Evolutionary conservation across 768 basidiomycete genomes (phyloP), one percentile per base, ranked within the genome.

Genomic region (Brasilioporus rufonigricans): DNA sequence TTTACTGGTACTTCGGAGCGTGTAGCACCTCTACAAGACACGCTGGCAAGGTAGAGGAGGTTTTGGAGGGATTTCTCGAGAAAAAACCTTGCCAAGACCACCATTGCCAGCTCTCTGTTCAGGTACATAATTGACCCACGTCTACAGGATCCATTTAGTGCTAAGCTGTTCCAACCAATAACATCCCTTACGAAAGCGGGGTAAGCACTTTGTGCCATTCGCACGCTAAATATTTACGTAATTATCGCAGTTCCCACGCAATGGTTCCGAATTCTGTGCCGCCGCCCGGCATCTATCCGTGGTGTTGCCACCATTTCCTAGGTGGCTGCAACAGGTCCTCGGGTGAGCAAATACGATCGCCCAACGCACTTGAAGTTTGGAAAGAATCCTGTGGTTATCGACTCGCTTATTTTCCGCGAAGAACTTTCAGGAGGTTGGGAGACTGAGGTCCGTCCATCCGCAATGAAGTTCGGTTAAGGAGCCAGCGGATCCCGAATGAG

Each of bases 141-240:
- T n/a, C 14, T 50, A 43, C 18, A 52, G 52, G n/a, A 46, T 52
- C 48, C 50, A 45, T 51, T 41, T 19, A 38, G 43, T 39, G n/a
- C 52, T 23, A 33, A 29, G 33, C 47, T 33, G 46, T 13, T 26
- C 36, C 41, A 58, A 44, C 44, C 59, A 16, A 54, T 54, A 55
- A 38, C n/a, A 5, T 12, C 32, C 24, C 24, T 59, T 52, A 64
- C 38, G 61, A 55, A 49, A 67, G 58, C 24, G 63, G 63, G 65
- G 63, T 60, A 65, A 57, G 65, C 47, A 48, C 57, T 35, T 65
- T 60, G 56, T 23, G 63, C 60, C 36, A 56, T 67, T 65, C 55
- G 55, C 40, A 44, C 50, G 49, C 21, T 41, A 36, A 1, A 16
- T 18, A 16, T 44, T 35, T 32, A 41, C 24, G 38, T 41, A 21